Percentiles rank a stretch among this genome's conserved stretches.
phyloP scores from a whole-genome alignment of 2,329 filamentous ascomycete genomes.

The Metarhizium sp. region DNA sequence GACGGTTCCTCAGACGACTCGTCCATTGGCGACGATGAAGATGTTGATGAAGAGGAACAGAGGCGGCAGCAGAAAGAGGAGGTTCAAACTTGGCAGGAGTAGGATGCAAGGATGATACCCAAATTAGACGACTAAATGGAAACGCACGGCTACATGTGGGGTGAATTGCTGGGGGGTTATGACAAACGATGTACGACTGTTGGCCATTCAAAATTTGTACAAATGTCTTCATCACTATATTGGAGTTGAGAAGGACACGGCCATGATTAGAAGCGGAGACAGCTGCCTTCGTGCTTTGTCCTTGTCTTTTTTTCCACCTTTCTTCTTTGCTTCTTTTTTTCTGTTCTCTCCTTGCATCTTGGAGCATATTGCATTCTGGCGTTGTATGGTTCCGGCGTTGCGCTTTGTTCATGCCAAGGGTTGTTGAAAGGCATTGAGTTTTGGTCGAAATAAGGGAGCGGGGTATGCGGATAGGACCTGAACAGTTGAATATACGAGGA shows the following conservation, averaged over 20 bases:
- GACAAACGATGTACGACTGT: not conserved
- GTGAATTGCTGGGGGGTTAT: not conserved
- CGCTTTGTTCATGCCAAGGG: not conserved
- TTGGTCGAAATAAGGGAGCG: not conserved
- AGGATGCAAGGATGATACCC: constrained; percentile 10
- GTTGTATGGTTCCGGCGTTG: not conserved
- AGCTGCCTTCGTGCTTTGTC: not conserved
- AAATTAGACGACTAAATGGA: not conserved
- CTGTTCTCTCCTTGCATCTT: not conserved
- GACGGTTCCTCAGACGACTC: constrained; percentile 15
- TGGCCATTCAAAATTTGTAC: not conserved
- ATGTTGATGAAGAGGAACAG: constrained; percentile 23
- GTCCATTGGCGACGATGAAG: constrained; percentile 2
- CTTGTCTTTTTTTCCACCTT: not conserved
- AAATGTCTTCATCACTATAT: not conserved
- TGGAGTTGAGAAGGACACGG: not conserved
- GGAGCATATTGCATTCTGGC: not conserved
- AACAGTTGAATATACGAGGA: not conserved
- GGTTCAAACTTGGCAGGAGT: not conserved
- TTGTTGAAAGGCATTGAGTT: not conserved
- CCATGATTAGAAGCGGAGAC: not conserved
- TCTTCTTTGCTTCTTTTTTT: not conserved
- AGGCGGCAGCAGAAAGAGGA: constrained; percentile 16
- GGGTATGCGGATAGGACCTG: not conserved
- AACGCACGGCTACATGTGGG: not conserved